A percentile compares a stretch with the other conserved stretches of the same genome.
These are phyloP conservation scores for Aaosphaeria pasadenensis DNA, from an alignment of 2,329 filamentous ascomycete genomes.

Conservation along the genomic window DNA sequence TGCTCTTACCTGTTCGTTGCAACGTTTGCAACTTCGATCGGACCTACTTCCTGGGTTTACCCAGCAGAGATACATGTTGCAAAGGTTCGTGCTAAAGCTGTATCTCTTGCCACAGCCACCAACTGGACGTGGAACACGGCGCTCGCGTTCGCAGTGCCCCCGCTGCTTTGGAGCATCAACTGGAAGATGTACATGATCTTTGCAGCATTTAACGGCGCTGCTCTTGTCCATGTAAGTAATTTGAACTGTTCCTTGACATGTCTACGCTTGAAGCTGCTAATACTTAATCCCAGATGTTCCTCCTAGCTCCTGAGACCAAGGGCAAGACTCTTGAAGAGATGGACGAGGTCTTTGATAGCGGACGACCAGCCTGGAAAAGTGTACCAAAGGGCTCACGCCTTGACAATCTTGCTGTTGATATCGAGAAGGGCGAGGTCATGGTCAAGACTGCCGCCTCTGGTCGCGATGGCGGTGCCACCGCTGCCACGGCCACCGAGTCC, in stretches of 20 bases:
- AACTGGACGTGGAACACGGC: constrained; percentile 41
- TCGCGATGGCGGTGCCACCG: too few relatives aligned
- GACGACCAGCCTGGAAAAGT: constrained; percentile 34
- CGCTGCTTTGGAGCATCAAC: constrained; percentile 40
- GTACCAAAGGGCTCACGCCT: constrained; percentile 28
- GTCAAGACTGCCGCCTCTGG: constrained; percentile 8
- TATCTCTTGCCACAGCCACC: constrained; percentile 36
- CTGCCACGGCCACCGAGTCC: too few relatives aligned
- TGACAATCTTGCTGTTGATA: constrained; percentile 32
- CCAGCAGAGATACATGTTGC: constrained; percentile 39
- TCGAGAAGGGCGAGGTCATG: constrained; percentile 35
- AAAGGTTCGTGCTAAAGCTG: constrained; percentile 41
- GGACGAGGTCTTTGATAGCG: constrained; percentile 39
- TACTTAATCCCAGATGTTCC: constrained; percentile 25
- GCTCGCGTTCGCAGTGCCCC: constrained; percentile 41
- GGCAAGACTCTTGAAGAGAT: constrained; percentile 42
- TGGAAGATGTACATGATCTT: constrained; percentile 45
- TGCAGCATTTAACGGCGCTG: constrained; percentile 36
- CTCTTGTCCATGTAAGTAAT: constrained; percentile 30
- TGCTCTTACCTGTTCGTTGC: constrained; percentile 45
- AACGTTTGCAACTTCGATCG: constrained; percentile 44
- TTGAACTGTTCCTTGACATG: not conserved
- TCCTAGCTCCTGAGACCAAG: constrained; percentile 40
- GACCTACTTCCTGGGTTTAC: constrained; percentile 35
- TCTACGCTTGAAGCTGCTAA: not conserved